Evolutionary conservation across 129 eudicot species (phyloP), one percentile per base, ranked within the genome.

Genomic region (Saposhnikovia divaricata): DNA sequence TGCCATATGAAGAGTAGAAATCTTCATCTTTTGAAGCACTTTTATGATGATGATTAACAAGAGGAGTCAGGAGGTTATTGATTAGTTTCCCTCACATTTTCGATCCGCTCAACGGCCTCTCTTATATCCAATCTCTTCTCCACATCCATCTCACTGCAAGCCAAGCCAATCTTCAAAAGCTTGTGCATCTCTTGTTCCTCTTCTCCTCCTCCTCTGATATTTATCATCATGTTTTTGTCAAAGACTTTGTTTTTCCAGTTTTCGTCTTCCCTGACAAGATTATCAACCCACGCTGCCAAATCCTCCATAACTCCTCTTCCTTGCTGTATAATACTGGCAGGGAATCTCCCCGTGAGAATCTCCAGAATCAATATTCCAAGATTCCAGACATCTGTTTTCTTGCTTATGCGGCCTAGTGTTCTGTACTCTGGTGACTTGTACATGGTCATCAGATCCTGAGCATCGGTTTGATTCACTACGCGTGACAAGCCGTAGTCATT

Each of bases 121-220:
- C 74, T 86, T 27, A 95, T 86, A 78, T 91, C 93, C 88, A 87
- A 86, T 61, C 98, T 86, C 81, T 82, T 85, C 40, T 83, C 92
- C 13, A 83, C 81, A 46, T 95, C 96, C 66, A 61, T 74, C 48
- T 90, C 88, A 37, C 96, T 89, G 51, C 97, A 90, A 78, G 83
- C 82, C 83, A 92, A 47, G 12, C 96, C 98, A 13, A 95, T 88
- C 76, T 85, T 89, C 86, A 92, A 81, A 65, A 92, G 80, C 85
- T 86, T 92, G 83, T 90, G 79, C 92, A 93, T 90, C 82, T 93
- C 93, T 68, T 86, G 87, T 85, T 87, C 91, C 53, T 68, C 80
- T 34, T 48, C 81, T 80, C 59, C 74, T 86, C 1, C 72, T 13
- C 4, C 19, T 78, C 66, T 87, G 85, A 69, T 69, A 69, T 28